phyloP scores from a whole-genome alignment of 768 basidiomycete genomes.

The Lentinula sp. region DNA sequence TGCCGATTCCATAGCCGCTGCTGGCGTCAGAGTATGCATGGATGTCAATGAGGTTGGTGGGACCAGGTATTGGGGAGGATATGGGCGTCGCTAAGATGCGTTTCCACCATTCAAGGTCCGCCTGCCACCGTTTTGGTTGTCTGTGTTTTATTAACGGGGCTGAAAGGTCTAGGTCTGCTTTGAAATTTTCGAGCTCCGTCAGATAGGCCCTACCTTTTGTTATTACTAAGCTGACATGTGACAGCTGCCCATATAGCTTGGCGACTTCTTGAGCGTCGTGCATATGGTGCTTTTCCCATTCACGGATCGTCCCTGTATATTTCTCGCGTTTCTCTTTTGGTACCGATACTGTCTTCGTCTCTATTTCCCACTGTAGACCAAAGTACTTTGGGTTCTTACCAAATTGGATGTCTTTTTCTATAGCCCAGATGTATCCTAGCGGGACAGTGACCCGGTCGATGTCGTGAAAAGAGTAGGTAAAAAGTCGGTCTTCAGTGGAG shows the following conservation, averaged over 20 bases:
- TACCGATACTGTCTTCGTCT: conserved; percentile 14
- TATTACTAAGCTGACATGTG: conserved; percentile 20
- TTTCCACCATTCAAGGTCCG: too few relatives aligned
- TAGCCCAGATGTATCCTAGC: conserved; percentile 26
- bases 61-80: conserved; percentile 10
- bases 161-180: conserved; percentile 17
- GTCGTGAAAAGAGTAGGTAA: too few relatives aligned
- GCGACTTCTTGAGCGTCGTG: conserved; percentile 15
- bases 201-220: too few relatives aligned
- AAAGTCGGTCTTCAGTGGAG: too few relatives aligned
- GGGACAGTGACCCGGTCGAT: too few relatives aligned
- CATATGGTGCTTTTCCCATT: conserved; percentile 2
- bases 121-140: too few relatives aligned
- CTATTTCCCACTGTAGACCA: conserved; percentile 30
- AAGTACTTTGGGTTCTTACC: conserved; percentile 19
- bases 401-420: conserved; percentile 17
- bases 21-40: conserved; percentile 30
- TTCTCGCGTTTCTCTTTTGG: conserved; percentile 16
- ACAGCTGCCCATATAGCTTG: conserved; percentile 23
- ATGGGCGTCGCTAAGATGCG: not conserved
- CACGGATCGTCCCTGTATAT: conserved; percentile 7
- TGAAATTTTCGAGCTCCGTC: not conserved
- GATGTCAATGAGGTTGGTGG: conserved; percentile 17
- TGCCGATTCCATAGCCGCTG: conserved; percentile 26
- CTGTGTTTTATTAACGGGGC: too few relatives aligned